These are phyloP conservation scores for Adansonia gregorii DNA, from an alignment of 441 rosid species.

Conservation along the genomic window DNA sequence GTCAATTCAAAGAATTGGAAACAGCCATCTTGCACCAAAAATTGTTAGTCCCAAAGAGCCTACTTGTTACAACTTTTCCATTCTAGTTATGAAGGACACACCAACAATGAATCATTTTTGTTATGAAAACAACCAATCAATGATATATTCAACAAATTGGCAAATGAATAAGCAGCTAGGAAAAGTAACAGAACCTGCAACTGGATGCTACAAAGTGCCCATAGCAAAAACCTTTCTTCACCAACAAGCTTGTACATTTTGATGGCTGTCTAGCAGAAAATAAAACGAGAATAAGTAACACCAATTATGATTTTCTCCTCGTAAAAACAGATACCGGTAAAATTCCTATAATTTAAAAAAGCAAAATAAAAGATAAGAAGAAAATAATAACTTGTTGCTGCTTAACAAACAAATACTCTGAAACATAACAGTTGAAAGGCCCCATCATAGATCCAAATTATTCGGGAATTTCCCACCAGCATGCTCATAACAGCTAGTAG, in stretches of 20 bases:
- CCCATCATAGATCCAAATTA: constrained; percentile 96
- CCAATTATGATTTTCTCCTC: constrained; percentile 14
- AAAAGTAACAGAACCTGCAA: constrained; percentile 68
- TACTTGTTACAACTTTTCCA: background rate
- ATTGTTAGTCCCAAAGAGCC: constrained; percentile 2
- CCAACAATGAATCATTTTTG: background rate
- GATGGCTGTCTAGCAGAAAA: constrained; percentile 82
- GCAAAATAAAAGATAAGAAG: background rate
- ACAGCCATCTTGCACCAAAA: too few relatives aligned
- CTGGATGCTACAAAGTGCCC: constrained; percentile 99
- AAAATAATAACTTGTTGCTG: constrained; percentile 85
- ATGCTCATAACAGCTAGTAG: constrained; percentile 89
- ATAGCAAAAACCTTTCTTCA: constrained; percentile 93
- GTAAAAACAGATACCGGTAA: constrained; percentile 8
- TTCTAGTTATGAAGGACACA: background rate
- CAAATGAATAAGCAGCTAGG: background rate
- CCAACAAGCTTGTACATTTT: constrained; percentile 96
- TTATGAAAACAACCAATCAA: constrained; percentile 1
- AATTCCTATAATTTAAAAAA: constrained; percentile 17
- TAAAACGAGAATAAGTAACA: constrained; percentile 30
- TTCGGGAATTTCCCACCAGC: constrained; percentile 79
- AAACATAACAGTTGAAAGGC: constrained; percentile 94
- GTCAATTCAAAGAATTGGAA: too few relatives aligned
- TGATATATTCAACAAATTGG: background rate
- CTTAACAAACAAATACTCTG: constrained; percentile 90